These are phyloP conservation scores for Echeveria elegans DNA, from an alignment of 164 flowering plant genomes.

Conservation along the genomic window DNA sequence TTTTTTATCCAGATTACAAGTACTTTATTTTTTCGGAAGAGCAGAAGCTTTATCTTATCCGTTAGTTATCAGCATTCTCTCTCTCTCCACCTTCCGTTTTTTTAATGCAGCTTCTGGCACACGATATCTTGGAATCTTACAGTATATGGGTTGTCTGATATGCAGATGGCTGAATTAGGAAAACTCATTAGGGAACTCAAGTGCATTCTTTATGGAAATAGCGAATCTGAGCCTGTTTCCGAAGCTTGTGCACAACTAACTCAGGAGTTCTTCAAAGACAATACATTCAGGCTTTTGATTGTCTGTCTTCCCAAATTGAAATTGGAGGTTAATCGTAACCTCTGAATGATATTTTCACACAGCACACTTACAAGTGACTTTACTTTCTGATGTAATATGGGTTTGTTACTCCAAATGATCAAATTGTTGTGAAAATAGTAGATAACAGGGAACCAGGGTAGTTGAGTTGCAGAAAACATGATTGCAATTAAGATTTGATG, in stretches of 20 bases:
- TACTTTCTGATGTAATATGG: neutral
- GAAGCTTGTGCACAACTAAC: conserved; percentile 92
- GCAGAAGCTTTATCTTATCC: neutral
- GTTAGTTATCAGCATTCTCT: neutral
- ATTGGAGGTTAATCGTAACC: conserved; percentile 53
- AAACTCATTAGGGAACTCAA: conserved; percentile 71
- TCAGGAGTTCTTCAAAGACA: conserved; percentile 75
- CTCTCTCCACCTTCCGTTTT: neutral
- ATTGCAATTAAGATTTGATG: too few relatives aligned
- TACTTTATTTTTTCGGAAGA: neutral
- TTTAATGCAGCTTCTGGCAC: too few relatives aligned
- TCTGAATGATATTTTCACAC: neutral
- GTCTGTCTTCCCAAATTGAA: conserved; percentile 74
- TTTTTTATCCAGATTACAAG: neutral
- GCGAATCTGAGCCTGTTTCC: conserved; percentile 81
- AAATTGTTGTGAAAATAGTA: too few relatives aligned
- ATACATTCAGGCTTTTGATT: conserved; percentile 70
- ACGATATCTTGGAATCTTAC: neutral
- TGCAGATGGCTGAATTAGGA: conserved; percentile 67
- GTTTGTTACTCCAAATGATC: too few relatives aligned
- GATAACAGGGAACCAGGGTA: too few relatives aligned
- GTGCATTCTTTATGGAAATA: conserved; percentile 70
- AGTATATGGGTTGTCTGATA: neutral
- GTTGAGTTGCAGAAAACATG: too few relatives aligned
- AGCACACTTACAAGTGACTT: neutral